Base-by-base conservation (phyloP, 106 monocot genomes). In the Acorus gramineus region DNA sequence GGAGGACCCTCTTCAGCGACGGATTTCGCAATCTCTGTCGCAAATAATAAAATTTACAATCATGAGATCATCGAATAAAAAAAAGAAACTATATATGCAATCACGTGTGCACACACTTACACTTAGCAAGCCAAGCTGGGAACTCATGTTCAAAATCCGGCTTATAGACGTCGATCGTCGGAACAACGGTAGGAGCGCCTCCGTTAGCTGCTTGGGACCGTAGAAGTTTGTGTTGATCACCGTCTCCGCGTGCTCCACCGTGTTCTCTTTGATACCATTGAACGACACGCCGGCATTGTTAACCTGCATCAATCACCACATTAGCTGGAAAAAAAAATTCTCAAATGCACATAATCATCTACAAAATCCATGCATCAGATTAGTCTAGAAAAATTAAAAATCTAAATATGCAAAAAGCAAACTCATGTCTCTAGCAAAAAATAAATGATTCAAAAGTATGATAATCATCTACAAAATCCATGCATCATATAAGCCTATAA, bases 281-380 rank as follows among this genome's bases (percentile, higher is more conserved):
- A 81, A 87, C 2, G 86, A 83, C 2, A 83, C 83, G 0, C 60
- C 90, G 2, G 90, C 86, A 69, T 91, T 91, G 56, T 86, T 91
- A 51, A 91, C 81, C 90, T 91, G 5, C 28, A 28, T 28, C 28
- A 28, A 28, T 28, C 28, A 28, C 28, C 28, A 28, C 28, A 28
- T 28, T 28, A 28, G 28, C 28, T 28, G n/a, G n/a, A n/a, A n/a
- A n/a, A n/a, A n/a, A n/a, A n/a, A n/a, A n/a, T n/a, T n/a, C n/a
- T n/a, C n/a, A n/a, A n/a, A n/a, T n/a, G n/a, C n/a, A n/a, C n/a
- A n/a, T n/a, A 28, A 28, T 28, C 28, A 28, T 28, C 28, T 28
- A 28, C 28, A 28, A 28, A 28, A 28, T 28, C 28, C 28, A 28
- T 28, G 28, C 28, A 28, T 28, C 28, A 28, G 1, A 28, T 28